These are phyloP conservation scores for Elasticomyces elasticus DNA, from an alignment of 495 filamentous ascomycete species.

Conservation along the genomic window DNA sequence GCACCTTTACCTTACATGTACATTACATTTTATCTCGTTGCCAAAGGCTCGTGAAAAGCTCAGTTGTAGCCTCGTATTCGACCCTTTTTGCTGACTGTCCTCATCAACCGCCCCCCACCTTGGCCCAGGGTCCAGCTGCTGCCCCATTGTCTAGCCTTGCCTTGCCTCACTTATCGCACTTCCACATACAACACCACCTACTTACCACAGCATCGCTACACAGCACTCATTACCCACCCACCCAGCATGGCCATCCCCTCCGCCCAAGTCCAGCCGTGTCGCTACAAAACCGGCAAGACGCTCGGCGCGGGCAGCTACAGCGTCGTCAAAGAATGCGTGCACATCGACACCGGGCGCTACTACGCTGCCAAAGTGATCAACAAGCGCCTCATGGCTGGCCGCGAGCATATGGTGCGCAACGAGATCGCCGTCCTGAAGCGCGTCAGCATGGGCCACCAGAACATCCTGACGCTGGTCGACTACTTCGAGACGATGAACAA, in stretches of 20 bases:
- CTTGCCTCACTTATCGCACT: too few species aligned
- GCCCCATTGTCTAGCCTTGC: too few species aligned
- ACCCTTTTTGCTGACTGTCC: background rate
- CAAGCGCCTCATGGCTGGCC: constrained; percentile 92
- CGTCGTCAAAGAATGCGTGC: constrained; percentile 98
- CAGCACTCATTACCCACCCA: background rate
- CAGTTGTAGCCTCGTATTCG: too few species aligned
- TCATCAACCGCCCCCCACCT: background rate
- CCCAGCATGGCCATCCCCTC: background rate
- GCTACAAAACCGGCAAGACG: constrained; percentile 98
- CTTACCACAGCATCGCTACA: background rate
- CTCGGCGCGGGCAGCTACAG: constrained; percentile 93
- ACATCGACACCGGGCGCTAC: constrained; percentile 94
- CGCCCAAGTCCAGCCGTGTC: constrained; percentile 49
- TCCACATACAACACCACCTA: background rate
- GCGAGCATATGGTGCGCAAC: constrained; percentile 98
- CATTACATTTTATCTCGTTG: background rate
- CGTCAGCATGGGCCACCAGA: constrained; percentile 96
- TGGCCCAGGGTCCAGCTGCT: too few species aligned
- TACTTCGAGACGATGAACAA: constrained; percentile 99
- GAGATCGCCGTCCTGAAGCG: constrained; percentile 95
- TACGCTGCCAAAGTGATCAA: constrained; percentile 99
- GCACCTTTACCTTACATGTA: too few species aligned
- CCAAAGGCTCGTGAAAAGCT: too few species aligned
- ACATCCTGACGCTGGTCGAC: constrained; percentile 93